Conservation (phyloP, 805 yeast species). For the Metschnikowia santaceciliae region DNA sequence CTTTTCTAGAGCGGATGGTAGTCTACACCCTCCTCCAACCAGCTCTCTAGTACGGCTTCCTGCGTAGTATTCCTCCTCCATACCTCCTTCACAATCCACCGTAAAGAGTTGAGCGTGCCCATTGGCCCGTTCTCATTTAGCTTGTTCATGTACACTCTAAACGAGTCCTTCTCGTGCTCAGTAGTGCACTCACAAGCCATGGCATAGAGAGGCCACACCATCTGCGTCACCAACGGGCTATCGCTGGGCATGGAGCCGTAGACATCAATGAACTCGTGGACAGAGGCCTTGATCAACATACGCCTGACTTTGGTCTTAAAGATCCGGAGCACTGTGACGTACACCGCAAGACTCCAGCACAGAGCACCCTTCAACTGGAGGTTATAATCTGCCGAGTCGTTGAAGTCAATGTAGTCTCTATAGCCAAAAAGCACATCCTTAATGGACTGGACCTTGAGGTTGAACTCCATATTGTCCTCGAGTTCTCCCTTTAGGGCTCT, state of each 20-base stretch:
- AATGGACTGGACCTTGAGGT: conserved; percentile 27
- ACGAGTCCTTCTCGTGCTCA: conserved; percentile 24
- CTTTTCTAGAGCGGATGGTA: conserved; percentile 36
- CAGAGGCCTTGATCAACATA: conserved; percentile 25
- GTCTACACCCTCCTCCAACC: conserved; percentile 51
- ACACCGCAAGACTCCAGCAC: conserved; percentile 49
- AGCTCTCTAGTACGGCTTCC: conserved; percentile 43
- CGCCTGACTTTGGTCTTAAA: conserved; percentile 26
- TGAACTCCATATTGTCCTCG: conserved; percentile 9
- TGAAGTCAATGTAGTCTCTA: conserved; percentile 41
- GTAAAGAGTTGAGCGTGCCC: conserved; percentile 48
- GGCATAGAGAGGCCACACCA: conserved; percentile 61
- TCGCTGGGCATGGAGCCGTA: conserved; percentile 43
- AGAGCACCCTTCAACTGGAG: conserved; percentile 49
- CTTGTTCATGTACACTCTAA: conserved; percentile 35
- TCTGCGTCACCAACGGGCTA: conserved; percentile 52
- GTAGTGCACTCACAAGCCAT: conserved; percentile 44
- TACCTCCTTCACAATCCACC: conserved; percentile 39
- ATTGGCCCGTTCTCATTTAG: conserved; percentile 48
- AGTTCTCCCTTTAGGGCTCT: conserved; percentile 13
- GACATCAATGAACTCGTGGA: conserved; percentile 46
- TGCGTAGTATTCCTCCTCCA: conserved; percentile 44
- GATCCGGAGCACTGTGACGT: conserved; percentile 23
- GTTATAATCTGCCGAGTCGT: conserved; percentile 27
- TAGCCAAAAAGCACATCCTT: conserved; percentile 38